Base-by-base conservation (phyloP, 1,284 basidiomycete genomes). In the Tilletia setariae region DNA sequence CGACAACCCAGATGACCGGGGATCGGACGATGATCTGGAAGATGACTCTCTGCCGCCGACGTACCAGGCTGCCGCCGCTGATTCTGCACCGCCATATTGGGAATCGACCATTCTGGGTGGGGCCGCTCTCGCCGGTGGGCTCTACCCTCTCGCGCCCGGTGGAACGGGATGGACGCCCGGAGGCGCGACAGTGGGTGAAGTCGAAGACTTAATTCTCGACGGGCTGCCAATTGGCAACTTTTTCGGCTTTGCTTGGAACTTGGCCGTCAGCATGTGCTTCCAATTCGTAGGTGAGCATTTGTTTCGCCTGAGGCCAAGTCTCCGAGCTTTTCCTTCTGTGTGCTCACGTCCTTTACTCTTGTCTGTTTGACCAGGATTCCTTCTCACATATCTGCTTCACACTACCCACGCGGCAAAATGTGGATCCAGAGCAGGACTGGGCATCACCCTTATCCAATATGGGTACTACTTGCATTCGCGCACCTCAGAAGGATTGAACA, bases 81-180 rank as follows among this genome's bases (percentile, higher is more conserved):
- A 99, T 80, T 88, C 92, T 0, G 94, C 92, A 0, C 96, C 95
- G 0, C 88, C 93, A 0, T 98, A 98, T 84, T 98, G 94, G 92
- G 95, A 98, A 83, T 97, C 92, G 1, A 94, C 93, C 0, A 89
- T 97, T 16, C 91, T 95, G 15, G 77, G 77, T 8, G 64, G 53
- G 13, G 28, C 56, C n/a, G 56, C 28, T 2, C 32, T 61, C 30
- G 70, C 72, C 19, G 72, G 73, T 15, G 76, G 70, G 13, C 61
- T 75, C 0, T 75, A 77, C 65, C 75, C 78, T 69, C 89, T 93
- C 2, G 85, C 85, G 1, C 85, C 85, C 62, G 84, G 76, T 63
- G 74, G 79, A 30, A 72, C 75, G 62, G 78, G 74, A 0, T 76
- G 78, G 72, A 83, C 72, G 76, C 85, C 64, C 76, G 77, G 80